Evolutionary conservation across 306 rosid genomes (phyloP).

Genomic region (Vachellia pachyceras): DNA sequence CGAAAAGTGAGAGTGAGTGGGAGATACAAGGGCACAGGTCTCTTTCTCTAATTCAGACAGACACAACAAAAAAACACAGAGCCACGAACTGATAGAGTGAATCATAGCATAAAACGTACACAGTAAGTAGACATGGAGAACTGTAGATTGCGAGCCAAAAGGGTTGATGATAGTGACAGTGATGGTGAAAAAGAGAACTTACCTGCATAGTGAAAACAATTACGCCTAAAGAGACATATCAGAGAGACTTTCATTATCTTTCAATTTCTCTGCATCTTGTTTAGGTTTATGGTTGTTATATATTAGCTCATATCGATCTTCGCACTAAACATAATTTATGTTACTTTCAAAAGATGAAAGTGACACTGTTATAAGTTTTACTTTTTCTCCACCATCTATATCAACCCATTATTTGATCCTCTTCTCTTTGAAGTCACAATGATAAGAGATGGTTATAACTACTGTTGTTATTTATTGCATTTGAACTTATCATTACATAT

Average conservation of each 20-base stretch:
- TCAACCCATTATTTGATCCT: too few relatives aligned
- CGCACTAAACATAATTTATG: neutral
- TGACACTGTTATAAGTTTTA: neutral
- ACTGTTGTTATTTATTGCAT: too few relatives aligned
- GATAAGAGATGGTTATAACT: too few relatives aligned
- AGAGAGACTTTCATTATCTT: neutral
- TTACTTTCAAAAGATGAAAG: neutral
- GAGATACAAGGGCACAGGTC: slow-evolving; percentile 40
- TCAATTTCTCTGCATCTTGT: neutral
- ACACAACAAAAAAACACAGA: slow-evolving; percentile 31
- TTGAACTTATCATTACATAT: too few relatives aligned
- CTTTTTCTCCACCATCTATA: too few relatives aligned
- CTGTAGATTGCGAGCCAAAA: slow-evolving; percentile 51
- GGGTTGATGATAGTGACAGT: slow-evolving; percentile 34
- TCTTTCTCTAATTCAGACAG: slow-evolving; percentile 37
- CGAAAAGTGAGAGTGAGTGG: slow-evolving; percentile 51
- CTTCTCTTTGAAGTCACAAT: too few relatives aligned
- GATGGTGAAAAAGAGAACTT: slow-evolving; percentile 17
- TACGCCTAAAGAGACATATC: neutral
- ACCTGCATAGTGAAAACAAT: neutral
- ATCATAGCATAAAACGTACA: slow-evolving; percentile 35
- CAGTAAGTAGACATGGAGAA: slow-evolving; percentile 51
- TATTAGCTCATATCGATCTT: neutral
- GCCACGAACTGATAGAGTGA: slow-evolving; percentile 37
- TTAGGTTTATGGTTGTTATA: neutral